A percentile compares a stretch with the other conserved stretches of the same genome.
Evolutionary conservation across 805 yeast species (phyloP).

Genomic region (Priceomyces carsonii): DNA sequence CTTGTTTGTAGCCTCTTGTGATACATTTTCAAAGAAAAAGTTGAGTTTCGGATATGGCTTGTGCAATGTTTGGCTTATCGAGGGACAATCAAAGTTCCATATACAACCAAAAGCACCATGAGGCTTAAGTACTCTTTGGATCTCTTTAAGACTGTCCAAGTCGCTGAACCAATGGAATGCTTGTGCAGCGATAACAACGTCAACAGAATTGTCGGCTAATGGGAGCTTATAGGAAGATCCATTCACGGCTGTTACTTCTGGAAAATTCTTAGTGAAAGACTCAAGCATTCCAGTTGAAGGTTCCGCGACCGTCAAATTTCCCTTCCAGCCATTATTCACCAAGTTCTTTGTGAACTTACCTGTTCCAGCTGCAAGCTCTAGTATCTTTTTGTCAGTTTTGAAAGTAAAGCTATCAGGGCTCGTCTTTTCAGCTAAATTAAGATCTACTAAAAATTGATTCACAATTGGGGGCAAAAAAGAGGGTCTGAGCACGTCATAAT

Average conservation of each 20-base stretch:
- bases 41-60: conserved; percentile 5
- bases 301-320: conserved; percentile 48
- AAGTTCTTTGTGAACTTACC: conserved; percentile 59
- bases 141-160: conserved; percentile 45
- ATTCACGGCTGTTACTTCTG: conserved; percentile 32
- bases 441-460: conserved; percentile 38
- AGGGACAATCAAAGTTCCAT: conserved; percentile 55
- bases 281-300: conserved; percentile 60
- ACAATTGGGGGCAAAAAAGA: conserved; percentile 46
- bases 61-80: conserved; percentile 10
- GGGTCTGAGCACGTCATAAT: conserved; percentile 56
- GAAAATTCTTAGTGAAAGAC: conserved; percentile 47
- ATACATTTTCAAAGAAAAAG: conserved; percentile 1
- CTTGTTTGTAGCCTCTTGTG: background rate
- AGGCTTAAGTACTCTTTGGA: conserved; percentile 49
- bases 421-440: conserved; percentile 24
- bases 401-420: conserved; percentile 11
- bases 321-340: conserved; percentile 36
- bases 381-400: conserved; percentile 24
- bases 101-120: conserved; percentile 53
- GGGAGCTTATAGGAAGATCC: conserved; percentile 54
- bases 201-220: conserved; percentile 41
- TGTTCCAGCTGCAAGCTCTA: conserved; percentile 64
- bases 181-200: conserved; percentile 56
- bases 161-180: conserved; percentile 73